phyloP scores from a whole-genome alignment of 768 basidiomycete species.

The Auriscalpium vulgare region DNA sequence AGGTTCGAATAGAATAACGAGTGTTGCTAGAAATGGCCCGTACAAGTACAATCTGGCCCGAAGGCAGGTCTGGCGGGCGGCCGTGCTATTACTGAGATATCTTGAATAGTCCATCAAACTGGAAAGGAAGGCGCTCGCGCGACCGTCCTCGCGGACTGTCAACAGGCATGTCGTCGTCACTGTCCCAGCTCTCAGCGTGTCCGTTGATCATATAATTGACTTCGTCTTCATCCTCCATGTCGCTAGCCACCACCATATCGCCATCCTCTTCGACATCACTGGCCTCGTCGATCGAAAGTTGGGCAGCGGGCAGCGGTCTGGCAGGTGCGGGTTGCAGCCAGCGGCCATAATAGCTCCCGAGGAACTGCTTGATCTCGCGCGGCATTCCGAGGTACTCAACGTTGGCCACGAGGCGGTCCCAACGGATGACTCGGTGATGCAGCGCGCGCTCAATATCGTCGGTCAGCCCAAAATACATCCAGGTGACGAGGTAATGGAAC shows the following conservation, averaged over 20 bases:
- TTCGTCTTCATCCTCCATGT: constrained; percentile 20
- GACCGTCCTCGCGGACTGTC: constrained; percentile 26
- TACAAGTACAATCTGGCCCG: not conserved
- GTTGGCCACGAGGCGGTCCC: constrained; percentile 85
- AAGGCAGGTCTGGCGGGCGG: not conserved
- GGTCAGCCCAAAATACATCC: constrained; percentile 76
- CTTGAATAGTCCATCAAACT: not conserved
- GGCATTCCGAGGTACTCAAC: constrained; percentile 81
- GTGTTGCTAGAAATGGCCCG: not conserved
- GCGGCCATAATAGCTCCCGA: constrained; percentile 65
- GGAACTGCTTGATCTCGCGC: constrained; percentile 66
- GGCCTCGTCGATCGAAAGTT: constrained; percentile 21
- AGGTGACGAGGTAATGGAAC: constrained; percentile 65
- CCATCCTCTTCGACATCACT: constrained; percentile 30
- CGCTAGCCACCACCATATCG: constrained; percentile 4
- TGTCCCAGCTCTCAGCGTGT: constrained; percentile 29
- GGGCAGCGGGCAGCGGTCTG: constrained; percentile 39
- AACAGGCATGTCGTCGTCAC: constrained; percentile 29
- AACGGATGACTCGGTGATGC: constrained; percentile 54
- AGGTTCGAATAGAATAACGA: not conserved
- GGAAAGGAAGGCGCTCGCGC: not conserved
- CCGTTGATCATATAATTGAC: constrained; percentile 19
- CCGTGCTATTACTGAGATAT: not conserved
- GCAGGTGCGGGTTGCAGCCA: constrained; percentile 50
- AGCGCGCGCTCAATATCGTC: constrained; percentile 61